Conservation (phyloP, 371 early-diverging fungal species). For the Lichtheimia ramosa region DNA sequence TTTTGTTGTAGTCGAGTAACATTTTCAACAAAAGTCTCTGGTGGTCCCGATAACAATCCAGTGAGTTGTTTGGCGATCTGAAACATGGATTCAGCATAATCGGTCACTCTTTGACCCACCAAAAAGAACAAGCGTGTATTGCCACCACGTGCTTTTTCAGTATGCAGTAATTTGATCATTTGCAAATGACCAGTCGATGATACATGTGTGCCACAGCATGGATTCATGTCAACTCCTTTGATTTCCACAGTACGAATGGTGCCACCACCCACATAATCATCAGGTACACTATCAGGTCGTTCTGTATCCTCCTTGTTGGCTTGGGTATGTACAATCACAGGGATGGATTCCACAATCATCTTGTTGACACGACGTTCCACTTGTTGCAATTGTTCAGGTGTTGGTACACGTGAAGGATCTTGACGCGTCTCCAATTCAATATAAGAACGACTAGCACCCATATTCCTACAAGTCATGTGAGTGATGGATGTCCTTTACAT, state of each 20-base stretch:
- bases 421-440: slow-evolving; percentile 56
- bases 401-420: slow-evolving; percentile 30
- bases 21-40: slow-evolving; percentile 61
- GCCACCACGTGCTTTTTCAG: slow-evolving; percentile 70
- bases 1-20: slow-evolving; percentile 47
- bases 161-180: slow-evolving; percentile 60
- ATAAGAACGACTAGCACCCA: slow-evolving; percentile 59
- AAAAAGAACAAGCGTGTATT: slow-evolving; percentile 70
- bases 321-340: slow-evolving; percentile 48
- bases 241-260: slow-evolving; percentile 65
- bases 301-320: slow-evolving; percentile 16
- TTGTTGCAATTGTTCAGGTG: slow-evolving; percentile 40
- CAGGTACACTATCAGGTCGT: slow-evolving; percentile 57
- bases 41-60: slow-evolving; percentile 56
- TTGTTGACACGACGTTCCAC: slow-evolving; percentile 60
- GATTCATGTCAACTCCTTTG: slow-evolving; percentile 59
- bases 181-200: slow-evolving; percentile 61
- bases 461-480: slow-evolving; percentile 33
- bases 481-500: background rate
- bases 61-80: slow-evolving; percentile 50
- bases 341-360: slow-evolving; percentile 53
- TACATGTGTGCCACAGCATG: slow-evolving; percentile 87
- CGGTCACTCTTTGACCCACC: slow-evolving; percentile 64
- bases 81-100: slow-evolving; percentile 45
- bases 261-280: slow-evolving; percentile 64